Evolutionary conservation across 345 rosid genomes (phyloP).

Genomic region (Excoecaria cochinchinensis): DNA sequence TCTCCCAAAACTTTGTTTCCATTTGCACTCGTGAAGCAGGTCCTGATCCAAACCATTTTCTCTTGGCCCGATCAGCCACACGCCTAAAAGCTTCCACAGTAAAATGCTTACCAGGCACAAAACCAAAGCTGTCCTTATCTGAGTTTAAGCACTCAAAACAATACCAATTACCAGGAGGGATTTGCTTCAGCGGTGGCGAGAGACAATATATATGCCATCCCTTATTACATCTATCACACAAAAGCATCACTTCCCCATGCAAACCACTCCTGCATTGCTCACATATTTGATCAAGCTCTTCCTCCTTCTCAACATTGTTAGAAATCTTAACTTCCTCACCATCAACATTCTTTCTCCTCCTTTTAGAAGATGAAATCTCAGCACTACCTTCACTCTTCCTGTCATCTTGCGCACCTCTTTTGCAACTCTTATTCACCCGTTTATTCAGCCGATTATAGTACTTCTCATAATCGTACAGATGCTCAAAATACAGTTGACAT

Average conservation of each 20-base stretch:
- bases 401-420: slow-evolving; percentile 42
- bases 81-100: slow-evolving; percentile 75
- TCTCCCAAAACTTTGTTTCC: slow-evolving; percentile 94
- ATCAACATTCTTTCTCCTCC: slow-evolving; percentile 45
- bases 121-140: slow-evolving; percentile 88
- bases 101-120: slow-evolving; percentile 76
- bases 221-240: slow-evolving; percentile 92
- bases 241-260: slow-evolving; percentile 93
- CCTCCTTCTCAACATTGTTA: slow-evolving; percentile 39
- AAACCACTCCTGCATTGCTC: slow-evolving; percentile 81
- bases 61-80: slow-evolving; percentile 80
- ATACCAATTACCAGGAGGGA: slow-evolving; percentile 95
- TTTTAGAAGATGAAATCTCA: slow-evolving; percentile 44
- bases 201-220: slow-evolving; percentile 98
- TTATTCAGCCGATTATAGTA: slow-evolving; percentile 51
- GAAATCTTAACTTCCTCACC: slow-evolving; percentile 36
- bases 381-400: slow-evolving; percentile 31
- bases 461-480: slow-evolving; percentile 74
- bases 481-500: slow-evolving; percentile 73
- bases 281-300: slow-evolving; percentile 72
- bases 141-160: slow-evolving; percentile 91
- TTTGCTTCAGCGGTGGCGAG: slow-evolving; percentile 78
- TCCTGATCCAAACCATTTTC: slow-evolving; percentile 85
- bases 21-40: slow-evolving; percentile 60
- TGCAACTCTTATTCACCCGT: slow-evolving; percentile 46